phyloP scores from a whole-genome alignment of 805 yeast species.

The Saturnispora silvae region DNA sequence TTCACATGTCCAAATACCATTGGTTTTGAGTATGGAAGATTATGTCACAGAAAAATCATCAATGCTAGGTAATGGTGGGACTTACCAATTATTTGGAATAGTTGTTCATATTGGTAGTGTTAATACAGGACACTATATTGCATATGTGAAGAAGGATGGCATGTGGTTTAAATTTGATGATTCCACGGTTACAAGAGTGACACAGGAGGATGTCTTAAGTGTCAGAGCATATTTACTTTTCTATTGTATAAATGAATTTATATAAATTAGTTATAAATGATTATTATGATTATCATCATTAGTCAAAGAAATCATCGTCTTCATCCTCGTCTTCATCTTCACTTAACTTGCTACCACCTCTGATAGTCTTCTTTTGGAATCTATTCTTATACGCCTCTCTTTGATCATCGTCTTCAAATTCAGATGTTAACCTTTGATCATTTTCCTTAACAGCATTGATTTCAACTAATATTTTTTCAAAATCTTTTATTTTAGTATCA shows the following conservation, averaged over 20 bases:
- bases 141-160: conserved; percentile 59
- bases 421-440: conserved; percentile 57
- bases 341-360: conserved; percentile 27
- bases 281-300: not conserved
- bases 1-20: conserved; percentile 60
- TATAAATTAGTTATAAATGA: conserved; percentile 8
- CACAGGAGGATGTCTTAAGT: conserved; percentile 52
- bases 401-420: conserved; percentile 42
- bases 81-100: conserved; percentile 78
- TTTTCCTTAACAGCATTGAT: conserved; percentile 52
- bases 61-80: conserved; percentile 7
- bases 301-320: conserved; percentile 34
- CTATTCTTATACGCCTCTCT: conserved; percentile 43
- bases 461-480: conserved; percentile 63
- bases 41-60: conserved; percentile 33
- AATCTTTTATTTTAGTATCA: conserved; percentile 54
- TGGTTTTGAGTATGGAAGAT: conserved; percentile 58
- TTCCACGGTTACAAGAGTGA: conserved; percentile 59
- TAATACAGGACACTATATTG: conserved; percentile 90
- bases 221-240: conserved; percentile 75
- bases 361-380: conserved; percentile 47
- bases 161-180: conserved; percentile 92
- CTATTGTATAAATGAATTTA: conserved; percentile 42
- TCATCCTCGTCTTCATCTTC: conserved; percentile 25
- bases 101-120: conserved; percentile 88